Base-by-base conservation (phyloP, 176 grass and related monocot genomes). In the Chloris gayana region DNA sequence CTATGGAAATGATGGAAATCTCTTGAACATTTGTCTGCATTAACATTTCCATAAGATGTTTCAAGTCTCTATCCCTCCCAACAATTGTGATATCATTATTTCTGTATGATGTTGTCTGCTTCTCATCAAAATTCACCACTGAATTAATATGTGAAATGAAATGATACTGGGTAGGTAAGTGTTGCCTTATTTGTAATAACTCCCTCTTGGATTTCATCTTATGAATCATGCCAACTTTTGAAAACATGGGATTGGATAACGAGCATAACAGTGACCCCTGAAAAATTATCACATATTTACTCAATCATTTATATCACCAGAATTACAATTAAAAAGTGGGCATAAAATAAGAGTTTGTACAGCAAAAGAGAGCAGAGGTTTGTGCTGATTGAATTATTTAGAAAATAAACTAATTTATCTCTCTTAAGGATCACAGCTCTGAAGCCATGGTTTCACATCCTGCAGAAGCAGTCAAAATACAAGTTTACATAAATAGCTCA, bases 191-290 rank as follows among this genome's bases (percentile, higher is more conserved):
- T 45, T 91, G 80, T 76, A 87, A 56, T 6, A 91, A 50, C 38
- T 47, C 81, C 38, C 67, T 74, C 60, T 44, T 89, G 73, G 81
- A 85, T 71, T 86, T 90, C 83, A 90, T 90, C 80, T 85, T 85
- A 82, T 90, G 5, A 75, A 82, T 53, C 82, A 90, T 85, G 83
- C 79, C 67, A 39, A 64, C 44, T 86, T 80, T 85, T 0, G 79
- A 76, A 76, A 85, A 7, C 47, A 90, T 58, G 37, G 85, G 85
- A 71, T 82, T 87, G 19, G 71, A 82, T 21, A 82, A 17, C 5
- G 85, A 87, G 65, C 85, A 87, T 32, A 87, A 75, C 14, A 87
- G 82, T 64, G 85, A 82, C 24, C 79, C 85, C 85, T 87, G 85
- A 33, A 77, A 87, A 44, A 49, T 76, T 82, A 41, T 2, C 18